Conservation (phyloP, 1,284 basidiomycete species). For the Exobasidium cylindrosporum region DNA sequence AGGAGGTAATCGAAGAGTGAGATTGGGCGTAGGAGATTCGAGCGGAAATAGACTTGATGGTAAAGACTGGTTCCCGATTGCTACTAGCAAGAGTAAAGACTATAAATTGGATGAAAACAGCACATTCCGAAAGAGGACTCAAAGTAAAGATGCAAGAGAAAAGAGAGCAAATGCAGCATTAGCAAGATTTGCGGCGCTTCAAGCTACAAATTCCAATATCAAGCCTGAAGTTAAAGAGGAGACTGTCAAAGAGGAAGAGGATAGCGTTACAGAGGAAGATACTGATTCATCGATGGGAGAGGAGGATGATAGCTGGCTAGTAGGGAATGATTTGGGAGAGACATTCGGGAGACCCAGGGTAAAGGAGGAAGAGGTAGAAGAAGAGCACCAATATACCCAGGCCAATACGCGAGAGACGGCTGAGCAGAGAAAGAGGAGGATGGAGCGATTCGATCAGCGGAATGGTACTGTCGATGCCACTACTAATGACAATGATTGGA, state of each 20-base stretch:
- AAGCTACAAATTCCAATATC: not conserved
- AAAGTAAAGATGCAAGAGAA: constrained; percentile 14
- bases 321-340: constrained; percentile 7
- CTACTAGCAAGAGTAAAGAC: constrained; percentile 19
- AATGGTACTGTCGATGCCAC: not conserved
- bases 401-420: not conserved
- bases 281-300: not conserved
- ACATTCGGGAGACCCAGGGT: not conserved
- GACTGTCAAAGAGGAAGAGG: not conserved
- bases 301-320: not conserved
- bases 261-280: constrained; percentile 7
- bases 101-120: constrained; percentile 42
- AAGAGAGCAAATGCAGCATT: constrained; percentile 12
- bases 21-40: constrained; percentile 16
- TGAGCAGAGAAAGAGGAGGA: constrained; percentile 1
- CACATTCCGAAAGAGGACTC: constrained; percentile 32
- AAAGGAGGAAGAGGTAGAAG: not conserved
- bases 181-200: constrained; percentile 10
- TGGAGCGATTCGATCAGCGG: not conserved
- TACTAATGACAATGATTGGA: not conserved
- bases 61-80: constrained; percentile 27
- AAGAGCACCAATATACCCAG: not conserved
- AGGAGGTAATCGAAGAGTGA: constrained; percentile 20
- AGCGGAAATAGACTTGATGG: constrained; percentile 36
- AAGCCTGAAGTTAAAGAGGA: constrained; percentile 1